Evolutionary conservation across 2,329 filamentous ascomycete species (phyloP).

Genomic region (Emergomyces orientalis): DNA sequence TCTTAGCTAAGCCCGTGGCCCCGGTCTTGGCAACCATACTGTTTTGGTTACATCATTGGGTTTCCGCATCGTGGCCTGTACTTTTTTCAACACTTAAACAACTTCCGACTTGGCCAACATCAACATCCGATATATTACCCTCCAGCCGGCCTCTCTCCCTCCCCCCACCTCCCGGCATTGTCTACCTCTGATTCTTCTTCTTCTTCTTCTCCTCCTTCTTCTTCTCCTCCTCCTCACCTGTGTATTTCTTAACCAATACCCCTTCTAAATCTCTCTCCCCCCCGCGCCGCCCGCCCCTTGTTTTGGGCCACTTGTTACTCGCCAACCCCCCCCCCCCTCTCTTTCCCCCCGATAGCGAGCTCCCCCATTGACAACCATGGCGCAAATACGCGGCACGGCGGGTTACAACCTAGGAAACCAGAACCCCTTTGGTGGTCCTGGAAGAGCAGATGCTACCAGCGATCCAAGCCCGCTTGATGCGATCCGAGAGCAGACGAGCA

Average conservation of each 20-base stretch:
- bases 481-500: conserved; percentile 91
- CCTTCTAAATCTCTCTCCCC: not conserved
- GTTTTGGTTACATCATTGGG: conserved; percentile 16
- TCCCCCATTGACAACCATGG: conserved; percentile 30
- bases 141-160: not conserved
- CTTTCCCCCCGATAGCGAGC: not conserved
- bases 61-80: conserved; percentile 37
- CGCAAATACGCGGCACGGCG: conserved; percentile 56
- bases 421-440: conserved; percentile 58
- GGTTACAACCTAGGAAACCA: conserved; percentile 75
- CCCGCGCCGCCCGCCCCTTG: not conserved
- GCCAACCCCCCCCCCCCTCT: not conserved
- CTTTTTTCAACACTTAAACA: conserved; percentile 8
- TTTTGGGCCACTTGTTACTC: not conserved
- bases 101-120: not conserved
- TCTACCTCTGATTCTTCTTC: not conserved
- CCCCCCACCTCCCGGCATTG: too few relatives aligned
- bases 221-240: conserved; percentile 5
- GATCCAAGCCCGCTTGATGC: conserved; percentile 74
- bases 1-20: not conserved
- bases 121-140: not conserved
- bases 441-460: conserved; percentile 50
- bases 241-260: conserved; percentile 9
- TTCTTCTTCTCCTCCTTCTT: not conserved
- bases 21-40: conserved; percentile 24